Evolutionary conservation across 129 eudicot genomes (phyloP).

Genomic region (Artemisia argyi): DNA sequence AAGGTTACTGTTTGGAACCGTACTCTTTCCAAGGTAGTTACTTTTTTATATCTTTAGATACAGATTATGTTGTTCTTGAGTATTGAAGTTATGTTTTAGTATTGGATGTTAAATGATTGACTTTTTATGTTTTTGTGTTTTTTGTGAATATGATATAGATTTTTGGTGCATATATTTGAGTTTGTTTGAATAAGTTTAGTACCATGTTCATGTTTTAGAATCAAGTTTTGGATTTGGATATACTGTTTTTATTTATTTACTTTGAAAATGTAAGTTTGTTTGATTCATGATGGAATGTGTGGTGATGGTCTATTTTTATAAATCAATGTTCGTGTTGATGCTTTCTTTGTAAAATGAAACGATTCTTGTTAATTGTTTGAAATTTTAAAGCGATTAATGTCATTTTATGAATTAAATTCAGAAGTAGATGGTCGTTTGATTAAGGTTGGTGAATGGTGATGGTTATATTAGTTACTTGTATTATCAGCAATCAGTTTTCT

Average conservation of each 20-base stretch:
- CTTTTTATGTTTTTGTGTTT: not conserved
- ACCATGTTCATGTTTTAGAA: not conserved
- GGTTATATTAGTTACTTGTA: too few relatives aligned
- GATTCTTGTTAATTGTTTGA: not conserved
- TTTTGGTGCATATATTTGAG: constrained; percentile 20
- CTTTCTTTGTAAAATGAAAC: not conserved
- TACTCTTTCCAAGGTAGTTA: constrained; percentile 86
- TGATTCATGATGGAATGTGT: not conserved
- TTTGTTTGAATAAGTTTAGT: not conserved
- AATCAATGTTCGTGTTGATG: not conserved
- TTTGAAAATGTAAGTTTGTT: not conserved
- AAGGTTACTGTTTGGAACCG: constrained; percentile 98
- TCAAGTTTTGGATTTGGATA: not conserved
- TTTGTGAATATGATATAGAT: not conserved
- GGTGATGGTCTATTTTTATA: not conserved
- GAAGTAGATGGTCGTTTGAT: too few relatives aligned
- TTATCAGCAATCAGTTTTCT: too few relatives aligned
- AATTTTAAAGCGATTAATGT: not conserved
- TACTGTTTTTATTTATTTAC: not conserved
- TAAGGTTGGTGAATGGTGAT: too few relatives aligned
- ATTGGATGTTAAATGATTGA: not conserved
- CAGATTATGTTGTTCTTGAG: not conserved
- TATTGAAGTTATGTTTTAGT: not conserved
- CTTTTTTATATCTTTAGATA: not conserved
- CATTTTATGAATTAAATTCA: too few relatives aligned